Conservation (phyloP, 2,329 filamentous ascomycete species). For the Ceratocystis eucalypticola region DNA sequence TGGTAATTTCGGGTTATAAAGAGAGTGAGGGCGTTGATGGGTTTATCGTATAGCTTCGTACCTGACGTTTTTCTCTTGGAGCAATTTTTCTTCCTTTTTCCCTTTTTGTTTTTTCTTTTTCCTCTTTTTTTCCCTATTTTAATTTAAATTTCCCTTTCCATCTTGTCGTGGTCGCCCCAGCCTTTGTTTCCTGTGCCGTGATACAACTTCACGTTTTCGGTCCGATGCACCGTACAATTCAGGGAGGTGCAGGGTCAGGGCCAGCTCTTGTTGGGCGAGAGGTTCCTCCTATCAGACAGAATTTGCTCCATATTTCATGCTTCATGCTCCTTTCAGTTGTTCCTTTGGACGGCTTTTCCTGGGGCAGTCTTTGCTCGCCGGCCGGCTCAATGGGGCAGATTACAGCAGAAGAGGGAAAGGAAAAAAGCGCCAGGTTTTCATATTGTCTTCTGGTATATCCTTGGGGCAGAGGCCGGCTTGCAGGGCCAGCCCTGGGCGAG, state of each 20-base stretch:
- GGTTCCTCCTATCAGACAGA: not conserved
- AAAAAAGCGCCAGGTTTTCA: not conserved
- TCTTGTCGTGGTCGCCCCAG: not conserved
- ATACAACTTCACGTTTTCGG: not conserved
- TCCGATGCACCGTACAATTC: not conserved
- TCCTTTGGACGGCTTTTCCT: not conserved
- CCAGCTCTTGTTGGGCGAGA: not conserved
- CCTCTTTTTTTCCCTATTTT: not conserved
- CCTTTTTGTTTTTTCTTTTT: not conserved
- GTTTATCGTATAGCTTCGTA: too few species aligned
- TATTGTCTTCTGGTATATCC: too few species aligned
- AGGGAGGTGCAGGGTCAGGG: not conserved
- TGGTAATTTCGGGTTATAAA: too few species aligned
- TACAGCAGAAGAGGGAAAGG: not conserved
- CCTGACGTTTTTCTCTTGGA: too few species aligned
- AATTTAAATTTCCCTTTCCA: not conserved
- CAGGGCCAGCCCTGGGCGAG: too few species aligned
- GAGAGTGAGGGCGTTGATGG: too few species aligned
- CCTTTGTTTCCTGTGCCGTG: not conserved
- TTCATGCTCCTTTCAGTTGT: not conserved
- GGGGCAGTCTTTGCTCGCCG: too few species aligned
- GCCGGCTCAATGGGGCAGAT: too few species aligned
- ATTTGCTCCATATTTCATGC: not conserved
- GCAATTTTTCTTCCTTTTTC: not conserved
- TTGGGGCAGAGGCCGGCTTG: too few species aligned